Base-by-base conservation (phyloP, 371 early-diverging fungal genomes). In the Blyttiomyces sp. region DNA sequence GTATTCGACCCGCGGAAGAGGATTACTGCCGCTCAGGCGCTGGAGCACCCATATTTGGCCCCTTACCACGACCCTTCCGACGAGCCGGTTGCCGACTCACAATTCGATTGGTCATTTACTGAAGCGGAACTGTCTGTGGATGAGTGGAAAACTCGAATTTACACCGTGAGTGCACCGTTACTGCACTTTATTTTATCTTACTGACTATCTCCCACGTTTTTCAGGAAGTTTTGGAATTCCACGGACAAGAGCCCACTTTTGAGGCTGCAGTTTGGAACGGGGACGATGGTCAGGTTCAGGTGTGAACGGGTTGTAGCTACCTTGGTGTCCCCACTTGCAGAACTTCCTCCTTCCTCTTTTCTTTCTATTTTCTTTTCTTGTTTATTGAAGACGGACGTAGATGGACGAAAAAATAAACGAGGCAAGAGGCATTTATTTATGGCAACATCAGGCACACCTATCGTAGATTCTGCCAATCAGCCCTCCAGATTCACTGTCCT, bases 101-200 rank as follows among this genome's bases (percentile, higher is more conserved):
- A 78, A 62, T 95, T 95, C 68, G 94, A 95, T 75, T 95, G 96
- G 96, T 91, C 93, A 1, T 94, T 94, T 74, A 92, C 88, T 50
- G 93, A 92, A 59, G 89, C 90, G 1, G 93, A 95, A 57, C 69
- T 92, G 64, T 86, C 91, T 4, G 83, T 90, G 11, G 93, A 92
- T 54, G 85, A 88, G 60, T 93, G 94, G 95, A 69, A 69, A 49
- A 34, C 59, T 16, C 39, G 60, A 30, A 69, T 69, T 33, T 69
- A 69, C 57, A 52, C 64, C 61, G 69, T 68, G 43, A 45, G 68
- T 4, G 3, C 24, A 19, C 45, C 24, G 23, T 50, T 28, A 16
- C 52, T 52, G 26, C 48, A 44, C 21, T 5, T 36, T 26, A 23
- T 16, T 19, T 3, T n/a, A 16, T 30, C n/a, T 30, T 4, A 11